Percentiles rank a stretch among this genome's conserved stretches.
phyloP scores from a whole-genome alignment of 1,284 basidiomycete genomes.

The Phlebopus sp. region DNA sequence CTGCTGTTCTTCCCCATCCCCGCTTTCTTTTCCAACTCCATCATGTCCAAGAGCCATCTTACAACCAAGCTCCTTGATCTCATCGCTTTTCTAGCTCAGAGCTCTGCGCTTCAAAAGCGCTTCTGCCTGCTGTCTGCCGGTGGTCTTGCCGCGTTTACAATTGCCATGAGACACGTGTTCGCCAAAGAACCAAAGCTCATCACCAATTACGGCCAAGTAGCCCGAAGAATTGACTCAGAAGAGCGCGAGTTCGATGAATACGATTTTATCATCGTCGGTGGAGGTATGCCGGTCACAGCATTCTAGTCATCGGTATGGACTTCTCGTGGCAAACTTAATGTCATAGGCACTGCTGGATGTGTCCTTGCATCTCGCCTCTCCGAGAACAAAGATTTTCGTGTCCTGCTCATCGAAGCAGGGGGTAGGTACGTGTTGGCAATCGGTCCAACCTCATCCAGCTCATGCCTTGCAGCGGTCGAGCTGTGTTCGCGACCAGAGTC shows the following conservation, averaged over 20 bases:
- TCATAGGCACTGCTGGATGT: constrained; percentile 63
- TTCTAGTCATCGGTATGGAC: background rate
- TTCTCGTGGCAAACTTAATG: constrained; percentile 1
- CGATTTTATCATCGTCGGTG: constrained; percentile 63
- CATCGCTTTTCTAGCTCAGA: background rate
- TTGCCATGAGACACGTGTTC: constrained; percentile 10
- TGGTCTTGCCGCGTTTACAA: constrained; percentile 1
- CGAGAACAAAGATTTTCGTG: constrained; percentile 53
- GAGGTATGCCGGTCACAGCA: constrained; percentile 41
- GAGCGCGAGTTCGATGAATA: constrained; percentile 38
- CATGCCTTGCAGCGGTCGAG: constrained; percentile 24
- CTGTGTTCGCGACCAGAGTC: constrained; percentile 37
- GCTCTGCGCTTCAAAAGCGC: background rate
- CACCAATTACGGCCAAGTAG: constrained; percentile 11
- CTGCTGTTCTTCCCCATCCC: background rate
- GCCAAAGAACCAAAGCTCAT: constrained; percentile 6
- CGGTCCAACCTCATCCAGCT: background rate
- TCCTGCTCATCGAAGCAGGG: constrained; percentile 66
- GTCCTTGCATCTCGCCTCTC: constrained; percentile 63
- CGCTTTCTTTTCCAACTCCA: too few relatives aligned
- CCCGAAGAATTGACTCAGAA: constrained; percentile 6
- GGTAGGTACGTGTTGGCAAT: constrained; percentile 43
- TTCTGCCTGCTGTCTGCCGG: constrained; percentile 2
- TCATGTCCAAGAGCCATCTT: background rate
- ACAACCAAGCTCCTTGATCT: background rate